A percentile compares a stretch with the other conserved stretches of the same genome.
These are phyloP conservation scores for Ocimum tenuiflorum DNA, from an alignment of 257 asterid genomes.

Conservation along the genomic window DNA sequence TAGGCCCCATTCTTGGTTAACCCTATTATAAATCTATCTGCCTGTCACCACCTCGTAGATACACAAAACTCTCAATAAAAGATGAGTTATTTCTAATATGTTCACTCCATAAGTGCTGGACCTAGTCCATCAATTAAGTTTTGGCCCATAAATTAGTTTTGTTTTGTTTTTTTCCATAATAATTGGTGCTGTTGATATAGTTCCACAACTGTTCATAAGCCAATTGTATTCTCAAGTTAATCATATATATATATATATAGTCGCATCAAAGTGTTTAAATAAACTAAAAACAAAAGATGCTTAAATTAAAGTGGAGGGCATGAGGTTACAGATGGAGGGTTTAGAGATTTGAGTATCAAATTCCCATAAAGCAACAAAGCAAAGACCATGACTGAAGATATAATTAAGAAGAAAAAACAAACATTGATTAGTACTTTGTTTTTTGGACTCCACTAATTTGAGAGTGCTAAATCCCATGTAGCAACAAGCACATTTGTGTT, in stretches of 20 bases:
- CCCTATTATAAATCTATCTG: not conserved
- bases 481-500: not conserved
- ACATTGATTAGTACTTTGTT: slow-evolving; percentile 12
- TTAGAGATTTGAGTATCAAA: slow-evolving; percentile 23
- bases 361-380: slow-evolving; percentile 26
- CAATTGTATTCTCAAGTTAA: too few species aligned
- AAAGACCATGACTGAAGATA: slow-evolving; percentile 8
- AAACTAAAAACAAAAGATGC: not conserved
- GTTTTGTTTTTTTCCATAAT: not conserved
- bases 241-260: not conserved
- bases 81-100: not conserved
- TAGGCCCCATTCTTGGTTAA: slow-evolving; percentile 4
- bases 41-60: not conserved
- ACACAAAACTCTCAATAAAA: not conserved
- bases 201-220: not conserved
- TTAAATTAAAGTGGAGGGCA: slow-evolving; percentile 21
- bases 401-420: not conserved
- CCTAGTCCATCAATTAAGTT: not conserved
- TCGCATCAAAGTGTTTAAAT: too few species aligned
- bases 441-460: slow-evolving; percentile 20
- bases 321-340: slow-evolving; percentile 9
- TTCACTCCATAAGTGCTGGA: not conserved
- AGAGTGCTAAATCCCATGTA: slow-evolving; percentile 16
- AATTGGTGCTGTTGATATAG: not conserved
- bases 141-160: not conserved